Evolutionary conservation across 2,329 filamentous ascomycete species (phyloP).

Genomic region (Diplodia mutila): DNA sequence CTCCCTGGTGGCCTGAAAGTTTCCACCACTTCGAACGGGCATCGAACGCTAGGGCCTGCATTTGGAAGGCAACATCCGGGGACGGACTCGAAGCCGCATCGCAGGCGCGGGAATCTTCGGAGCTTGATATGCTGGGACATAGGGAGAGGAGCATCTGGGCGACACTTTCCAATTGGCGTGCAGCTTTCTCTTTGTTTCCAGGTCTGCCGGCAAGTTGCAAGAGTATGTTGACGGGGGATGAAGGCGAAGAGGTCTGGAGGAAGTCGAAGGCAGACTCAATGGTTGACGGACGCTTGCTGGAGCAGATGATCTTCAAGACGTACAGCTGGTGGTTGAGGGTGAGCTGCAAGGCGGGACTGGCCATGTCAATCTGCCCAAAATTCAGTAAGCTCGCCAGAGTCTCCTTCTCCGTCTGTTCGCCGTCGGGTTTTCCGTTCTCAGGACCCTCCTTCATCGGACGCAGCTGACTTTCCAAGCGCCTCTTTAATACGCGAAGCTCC

Average conservation of each 20-base stretch:
- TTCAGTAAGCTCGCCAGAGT: conserved; percentile 65
- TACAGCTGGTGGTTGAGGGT: conserved; percentile 68
- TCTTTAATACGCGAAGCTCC: conserved; percentile 69
- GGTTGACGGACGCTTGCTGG: conserved; percentile 61
- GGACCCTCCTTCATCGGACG: conserved; percentile 26
- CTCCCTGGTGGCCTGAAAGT: conserved; percentile 62
- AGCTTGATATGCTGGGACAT: conserved; percentile 67
- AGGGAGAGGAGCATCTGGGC: conserved; percentile 68
- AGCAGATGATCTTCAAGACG: conserved; percentile 65
- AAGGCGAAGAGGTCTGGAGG: conserved; percentile 56
- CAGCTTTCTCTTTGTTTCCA: conserved; percentile 58
- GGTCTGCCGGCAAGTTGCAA: conserved; percentile 51
- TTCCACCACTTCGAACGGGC: conserved; percentile 68
- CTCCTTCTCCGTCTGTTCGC: conserved; percentile 42
- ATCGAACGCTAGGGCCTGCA: conserved; percentile 67
- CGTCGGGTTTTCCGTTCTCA: conserved; percentile 39
- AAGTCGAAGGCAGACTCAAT: conserved; percentile 62
- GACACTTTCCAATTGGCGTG: conserved; percentile 68
- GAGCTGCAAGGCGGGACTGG: conserved; percentile 48
- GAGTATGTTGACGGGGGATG: conserved; percentile 64
- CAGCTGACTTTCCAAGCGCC: conserved; percentile 56
- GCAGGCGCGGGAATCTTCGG: conserved; percentile 61
- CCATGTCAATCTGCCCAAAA: conserved; percentile 53
- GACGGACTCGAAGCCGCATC: conserved; percentile 60
- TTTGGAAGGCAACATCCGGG: conserved; percentile 61